Percentiles rank a stretch among this genome's conserved stretches.
phyloP scores from a whole-genome alignment of 2,329 filamentous ascomycete species.

The Aurifilum marmelostoma region DNA sequence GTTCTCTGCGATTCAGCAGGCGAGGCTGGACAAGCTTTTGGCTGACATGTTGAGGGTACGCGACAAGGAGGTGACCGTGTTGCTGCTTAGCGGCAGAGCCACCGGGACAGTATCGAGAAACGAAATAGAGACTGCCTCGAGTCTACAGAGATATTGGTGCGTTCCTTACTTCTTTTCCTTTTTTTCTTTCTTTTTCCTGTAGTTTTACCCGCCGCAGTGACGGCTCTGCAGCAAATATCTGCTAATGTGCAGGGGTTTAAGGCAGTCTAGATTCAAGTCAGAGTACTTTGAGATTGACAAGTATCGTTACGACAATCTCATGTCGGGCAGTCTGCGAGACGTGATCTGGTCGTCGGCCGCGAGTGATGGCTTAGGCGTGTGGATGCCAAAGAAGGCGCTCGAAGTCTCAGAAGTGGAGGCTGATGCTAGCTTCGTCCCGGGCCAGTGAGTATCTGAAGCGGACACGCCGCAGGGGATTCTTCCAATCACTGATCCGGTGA shows the following conservation, averaged over 20 bases:
- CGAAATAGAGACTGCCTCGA: conserved; percentile 16
- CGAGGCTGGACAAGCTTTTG: conserved; percentile 26
- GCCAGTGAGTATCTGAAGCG: conserved; percentile 19
- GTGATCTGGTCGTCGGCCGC: conserved; percentile 23
- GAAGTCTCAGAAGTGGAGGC: conserved; percentile 25
- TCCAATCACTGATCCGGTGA: not conserved
- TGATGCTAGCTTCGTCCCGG: conserved; percentile 6
- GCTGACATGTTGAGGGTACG: conserved; percentile 21
- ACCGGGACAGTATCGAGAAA: conserved; percentile 6
- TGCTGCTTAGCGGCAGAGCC: not conserved
- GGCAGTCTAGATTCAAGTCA: conserved; percentile 23
- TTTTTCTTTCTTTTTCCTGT: no score
- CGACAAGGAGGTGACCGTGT: conserved; percentile 6
- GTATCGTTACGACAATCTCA: conserved; percentile 10
- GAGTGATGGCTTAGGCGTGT: conserved; percentile 19
- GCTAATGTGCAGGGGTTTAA: not conserved
- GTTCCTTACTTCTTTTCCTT: no score
- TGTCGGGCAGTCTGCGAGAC: conserved; percentile 15
- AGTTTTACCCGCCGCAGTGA: not conserved
- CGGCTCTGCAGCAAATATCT: not conserved
- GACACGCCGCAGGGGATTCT: not conserved
- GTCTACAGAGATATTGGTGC: conserved; percentile 18
- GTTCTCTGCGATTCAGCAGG: conserved; percentile 17
- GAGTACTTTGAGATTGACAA: conserved; percentile 23
- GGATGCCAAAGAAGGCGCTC: conserved; percentile 14